Conservation (phyloP, 2,329 filamentous ascomycete genomes). For the Pseudocercospora fuligena region DNA sequence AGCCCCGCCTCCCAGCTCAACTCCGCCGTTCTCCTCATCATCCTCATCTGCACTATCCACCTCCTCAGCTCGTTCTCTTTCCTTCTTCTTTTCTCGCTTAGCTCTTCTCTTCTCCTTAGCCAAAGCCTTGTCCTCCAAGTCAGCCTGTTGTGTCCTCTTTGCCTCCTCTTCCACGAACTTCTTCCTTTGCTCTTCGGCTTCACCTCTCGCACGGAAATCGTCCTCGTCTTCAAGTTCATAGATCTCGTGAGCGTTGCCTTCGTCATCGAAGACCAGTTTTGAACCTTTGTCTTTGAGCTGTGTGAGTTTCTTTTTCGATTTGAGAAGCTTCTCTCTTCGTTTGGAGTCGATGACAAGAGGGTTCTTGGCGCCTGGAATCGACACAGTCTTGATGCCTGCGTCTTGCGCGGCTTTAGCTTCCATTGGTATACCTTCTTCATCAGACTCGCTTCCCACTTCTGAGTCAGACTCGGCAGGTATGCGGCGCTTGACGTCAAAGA, state of each 20-base stretch:
- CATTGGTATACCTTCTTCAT: conserved; percentile 47
- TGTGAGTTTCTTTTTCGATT: conserved; percentile 91
- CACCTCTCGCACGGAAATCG: conserved; percentile 74
- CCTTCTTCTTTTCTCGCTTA: conserved; percentile 75
- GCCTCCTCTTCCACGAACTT: conserved; percentile 79
- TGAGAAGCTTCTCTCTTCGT: conserved; percentile 90
- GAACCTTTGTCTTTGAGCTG: conserved; percentile 86
- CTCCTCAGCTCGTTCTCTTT: conserved; percentile 52
- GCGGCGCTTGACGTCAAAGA: conserved; percentile 91
- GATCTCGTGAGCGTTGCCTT: conserved; percentile 80
- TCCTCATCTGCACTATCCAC: conserved; percentile 11
- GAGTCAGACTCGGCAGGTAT: conserved; percentile 61
- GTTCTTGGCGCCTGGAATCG: conserved; percentile 67
- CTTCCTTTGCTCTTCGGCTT: conserved; percentile 74
- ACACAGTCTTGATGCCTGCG: conserved; percentile 63
- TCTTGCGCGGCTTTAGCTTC: conserved; percentile 55
- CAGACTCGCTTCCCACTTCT: conserved; percentile 56
- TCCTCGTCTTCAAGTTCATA: conserved; percentile 90
- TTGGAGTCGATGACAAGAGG: conserved; percentile 89
- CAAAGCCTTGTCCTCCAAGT: conserved; percentile 80
- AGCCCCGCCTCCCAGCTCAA: conserved; percentile 27
- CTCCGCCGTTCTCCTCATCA: conserved; percentile 32
- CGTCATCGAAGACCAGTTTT: conserved; percentile 90
- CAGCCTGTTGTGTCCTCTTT: conserved; percentile 72
- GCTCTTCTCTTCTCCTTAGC: conserved; percentile 78